A percentile compares a stretch with the other conserved stretches of the same genome.
Conservation (phyloP, 768 basidiomycete genomes). For the Leucocoprinus leucothites region DNA sequence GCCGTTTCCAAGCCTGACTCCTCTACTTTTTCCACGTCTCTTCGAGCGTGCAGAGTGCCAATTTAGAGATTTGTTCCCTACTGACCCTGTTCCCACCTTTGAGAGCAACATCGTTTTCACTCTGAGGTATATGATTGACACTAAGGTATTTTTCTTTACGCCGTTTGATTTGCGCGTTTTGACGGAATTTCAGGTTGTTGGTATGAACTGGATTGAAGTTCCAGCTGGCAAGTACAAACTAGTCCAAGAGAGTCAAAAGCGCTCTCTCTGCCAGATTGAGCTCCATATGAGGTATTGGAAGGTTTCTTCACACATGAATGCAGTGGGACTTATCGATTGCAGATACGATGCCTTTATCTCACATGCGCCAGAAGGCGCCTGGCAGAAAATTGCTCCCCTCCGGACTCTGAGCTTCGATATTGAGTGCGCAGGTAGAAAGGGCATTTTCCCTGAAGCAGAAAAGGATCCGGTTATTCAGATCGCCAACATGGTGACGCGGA, state of each 20-base stretch:
- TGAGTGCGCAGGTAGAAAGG: slow-evolving; percentile 97
- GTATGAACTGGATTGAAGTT: slow-evolving; percentile 99
- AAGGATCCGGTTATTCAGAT: slow-evolving; percentile 97
- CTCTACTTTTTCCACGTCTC: slow-evolving; percentile 38
- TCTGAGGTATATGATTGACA: slow-evolving; percentile 97
- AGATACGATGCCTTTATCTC: slow-evolving; percentile 89
- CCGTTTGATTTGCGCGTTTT: not conserved
- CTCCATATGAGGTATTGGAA: slow-evolving; percentile 60
- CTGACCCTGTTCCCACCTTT: slow-evolving; percentile 61
- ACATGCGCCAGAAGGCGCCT: slow-evolving; percentile 86
- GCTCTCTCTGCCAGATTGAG: slow-evolving; percentile 89
- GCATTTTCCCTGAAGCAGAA: slow-evolving; percentile 91
- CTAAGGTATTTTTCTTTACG: slow-evolving; percentile 53
- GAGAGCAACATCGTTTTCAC: slow-evolving; percentile 94
- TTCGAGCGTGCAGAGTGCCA: slow-evolving; percentile 76
- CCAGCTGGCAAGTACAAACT: slow-evolving; percentile 79
- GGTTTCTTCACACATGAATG: not conserved
- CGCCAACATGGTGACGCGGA: slow-evolving; percentile 97
- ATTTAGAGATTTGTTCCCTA: slow-evolving; percentile 55
- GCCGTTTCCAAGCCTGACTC: slow-evolving; percentile 14
- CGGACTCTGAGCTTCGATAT: slow-evolving; percentile 98
- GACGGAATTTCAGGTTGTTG: slow-evolving; percentile 63
- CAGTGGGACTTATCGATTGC: not conserved
- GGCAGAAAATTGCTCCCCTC: slow-evolving; percentile 90
- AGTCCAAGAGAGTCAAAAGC: slow-evolving; percentile 46